These are phyloP conservation scores for Brassica incana DNA, from an alignment of 345 rosid species.

Conservation along the genomic window DNA sequence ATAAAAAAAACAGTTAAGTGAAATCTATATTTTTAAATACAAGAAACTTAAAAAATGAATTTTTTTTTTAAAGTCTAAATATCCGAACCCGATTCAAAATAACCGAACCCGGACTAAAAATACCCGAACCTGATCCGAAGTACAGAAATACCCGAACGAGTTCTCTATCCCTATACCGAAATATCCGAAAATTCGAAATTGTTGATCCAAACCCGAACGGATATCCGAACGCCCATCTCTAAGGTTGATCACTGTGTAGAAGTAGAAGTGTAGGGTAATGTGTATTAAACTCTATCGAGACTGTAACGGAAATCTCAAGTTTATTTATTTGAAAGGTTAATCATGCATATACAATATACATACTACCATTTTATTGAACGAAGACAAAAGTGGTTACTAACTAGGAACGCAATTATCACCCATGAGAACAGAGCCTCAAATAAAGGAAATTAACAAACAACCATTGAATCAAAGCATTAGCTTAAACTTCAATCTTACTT, in stretches of 20 bases:
- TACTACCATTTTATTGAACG: slow-evolving; percentile 19
- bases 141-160: too few species aligned
- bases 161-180: too few species aligned
- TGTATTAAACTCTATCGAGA: slow-evolving; percentile 17
- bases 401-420: slow-evolving; percentile 35
- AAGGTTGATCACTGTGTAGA: slow-evolving; percentile 25
- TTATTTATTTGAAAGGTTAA: slow-evolving; percentile 5
- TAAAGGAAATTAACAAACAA: slow-evolving; percentile 35
- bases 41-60: too few species aligned
- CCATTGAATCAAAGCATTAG: slow-evolving; percentile 39
- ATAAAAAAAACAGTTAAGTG: too few species aligned
- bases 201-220: too few species aligned
- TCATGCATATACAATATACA: slow-evolving; percentile 5
- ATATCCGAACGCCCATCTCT: too few species aligned
- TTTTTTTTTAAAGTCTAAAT: too few species aligned
- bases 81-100: too few species aligned
- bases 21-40: too few species aligned
- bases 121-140: too few species aligned
- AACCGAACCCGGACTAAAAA: too few species aligned
- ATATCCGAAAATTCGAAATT: too few species aligned
- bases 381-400: slow-evolving; percentile 36
- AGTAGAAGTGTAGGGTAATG: slow-evolving; percentile 22
- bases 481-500: slow-evolving; percentile 48
- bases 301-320: slow-evolving; percentile 15
- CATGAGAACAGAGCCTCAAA: slow-evolving; percentile 30